Evolutionary conservation across 129 eudicot genomes (phyloP), one percentile per base, ranked within the genome.

Genomic region (Logfia minima): DNA sequence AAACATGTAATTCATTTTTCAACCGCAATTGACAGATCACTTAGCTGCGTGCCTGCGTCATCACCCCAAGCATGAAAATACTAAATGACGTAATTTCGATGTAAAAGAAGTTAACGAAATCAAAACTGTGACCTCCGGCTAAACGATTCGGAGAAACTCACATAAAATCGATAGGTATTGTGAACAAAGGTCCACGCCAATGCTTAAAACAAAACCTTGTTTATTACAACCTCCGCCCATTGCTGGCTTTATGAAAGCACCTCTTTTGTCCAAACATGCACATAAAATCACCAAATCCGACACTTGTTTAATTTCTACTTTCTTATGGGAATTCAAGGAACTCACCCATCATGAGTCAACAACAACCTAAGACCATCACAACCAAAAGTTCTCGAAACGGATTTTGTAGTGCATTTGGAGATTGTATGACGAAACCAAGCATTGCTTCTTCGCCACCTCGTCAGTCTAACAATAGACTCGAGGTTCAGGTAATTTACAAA

Each of bases 371-470:
- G 58, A 73, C 68, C 76, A 77, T 68, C 26, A 52, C 23, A 29
- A 17, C 72, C 18, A 80, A 55, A 74, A 81, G 66, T 32, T 67
- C 80, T 60, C 75, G 76, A 59, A 81, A 59, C 32, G 35, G 76
- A 68, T 61, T 81, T 68, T 81, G 84, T 29, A 2, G 75, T n/a
- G 62, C 63, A 4, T 56, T 80, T 73, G 84, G 80, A 37, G 80
- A 81, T 75, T 81, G 84, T 51, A 81, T 81, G 80, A 81, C 84
- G 45, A 81, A 81, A 75, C 80, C 80, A 8, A 75, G 71, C 71
- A 59, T 81, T 68, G 59, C 80, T 10, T 26, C 80, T 68, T 70
- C 84, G 6, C 80, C 84, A 41, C 80, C 84, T 43, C 66, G 72
- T 43, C 84, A 75, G 70, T 67, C 80, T 17, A 75, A 69, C 37